phyloP scores from a whole-genome alignment of 225 moss, liverwort and hornwort genomes.

The Bryoerythrophyllum caledonicum region DNA sequence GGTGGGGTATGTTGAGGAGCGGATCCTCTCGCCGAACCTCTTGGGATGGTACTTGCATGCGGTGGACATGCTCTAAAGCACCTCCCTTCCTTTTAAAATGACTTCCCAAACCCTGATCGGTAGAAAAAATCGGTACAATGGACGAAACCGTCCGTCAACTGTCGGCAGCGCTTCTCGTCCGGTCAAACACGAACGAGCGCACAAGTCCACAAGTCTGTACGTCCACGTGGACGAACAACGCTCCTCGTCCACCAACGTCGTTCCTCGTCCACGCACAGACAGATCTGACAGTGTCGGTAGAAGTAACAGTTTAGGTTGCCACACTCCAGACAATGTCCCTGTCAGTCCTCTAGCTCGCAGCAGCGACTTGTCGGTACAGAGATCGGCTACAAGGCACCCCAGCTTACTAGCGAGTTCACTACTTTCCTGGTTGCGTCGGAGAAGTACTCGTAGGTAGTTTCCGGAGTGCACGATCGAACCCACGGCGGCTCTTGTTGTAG shows the following conservation, averaged over 20 bases:
- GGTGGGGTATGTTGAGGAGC: too few species aligned
- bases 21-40: too few species aligned
- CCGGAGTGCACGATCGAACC: background rate
- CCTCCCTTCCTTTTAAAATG: background rate
- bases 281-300: background rate
- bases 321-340: background rate
- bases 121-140: background rate
- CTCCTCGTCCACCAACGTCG: background rate
- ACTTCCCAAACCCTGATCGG: background rate
- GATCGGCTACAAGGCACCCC: background rate
- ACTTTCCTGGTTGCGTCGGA: background rate
- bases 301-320: too few species aligned
- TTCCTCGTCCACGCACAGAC: background rate
- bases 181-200: background rate
- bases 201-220: conserved; percentile 26
- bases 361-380: background rate
- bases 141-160: conserved; percentile 11
- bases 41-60: too few species aligned
- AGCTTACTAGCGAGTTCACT: background rate
- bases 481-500: background rate
- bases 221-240: conserved; percentile 12
- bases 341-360: too few species aligned
- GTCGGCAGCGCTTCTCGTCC: background rate
- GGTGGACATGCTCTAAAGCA: too few species aligned
- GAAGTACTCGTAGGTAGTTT: background rate